Evolutionary conservation across 2,329 filamentous ascomycete species (phyloP).

Genomic region (Fusarium odoratissimum): DNA sequence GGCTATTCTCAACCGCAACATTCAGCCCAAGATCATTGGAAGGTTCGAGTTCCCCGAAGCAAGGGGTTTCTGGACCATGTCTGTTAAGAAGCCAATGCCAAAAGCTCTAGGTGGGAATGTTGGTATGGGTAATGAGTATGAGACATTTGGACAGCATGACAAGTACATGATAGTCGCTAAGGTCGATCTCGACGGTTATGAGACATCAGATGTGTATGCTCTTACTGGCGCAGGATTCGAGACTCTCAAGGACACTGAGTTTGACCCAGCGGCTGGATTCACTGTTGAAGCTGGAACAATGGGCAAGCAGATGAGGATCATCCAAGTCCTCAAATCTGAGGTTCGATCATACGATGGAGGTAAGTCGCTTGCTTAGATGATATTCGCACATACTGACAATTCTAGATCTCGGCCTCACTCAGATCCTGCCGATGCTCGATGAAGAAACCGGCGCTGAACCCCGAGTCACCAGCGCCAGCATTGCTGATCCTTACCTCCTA

Average conservation of each 20-base stretch:
- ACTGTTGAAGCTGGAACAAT: constrained; percentile 89
- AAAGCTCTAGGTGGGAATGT: constrained; percentile 66
- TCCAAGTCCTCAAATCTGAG: constrained; percentile 89
- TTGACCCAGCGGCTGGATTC: constrained; percentile 87
- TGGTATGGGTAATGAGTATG: constrained; percentile 65
- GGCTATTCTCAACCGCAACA: constrained; percentile 79
- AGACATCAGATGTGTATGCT: constrained; percentile 82
- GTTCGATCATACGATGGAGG: constrained; percentile 91
- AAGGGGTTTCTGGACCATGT: constrained; percentile 84
- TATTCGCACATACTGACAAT: constrained; percentile 25
- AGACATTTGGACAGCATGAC: constrained; percentile 73
- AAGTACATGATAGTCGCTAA: constrained; percentile 88
- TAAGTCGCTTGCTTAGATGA: constrained; percentile 58
- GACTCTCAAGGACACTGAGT: constrained; percentile 84
- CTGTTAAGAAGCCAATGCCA: constrained; percentile 73
- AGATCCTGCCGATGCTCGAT: constrained; percentile 93
- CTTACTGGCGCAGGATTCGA: constrained; percentile 80
- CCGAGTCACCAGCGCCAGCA: constrained; percentile 81
- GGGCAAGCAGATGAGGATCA: constrained; percentile 81
- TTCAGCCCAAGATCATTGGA: constrained; percentile 78
- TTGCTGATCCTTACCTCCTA: constrained; percentile 86
- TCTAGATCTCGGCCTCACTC: constrained; percentile 85
- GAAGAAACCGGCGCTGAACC: constrained; percentile 88
- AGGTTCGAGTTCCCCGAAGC: constrained; percentile 79
- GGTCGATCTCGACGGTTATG: constrained; percentile 73